Base-by-base conservation (phyloP, 139 green algal genomes). In the Coelastrella sp. region DNA sequence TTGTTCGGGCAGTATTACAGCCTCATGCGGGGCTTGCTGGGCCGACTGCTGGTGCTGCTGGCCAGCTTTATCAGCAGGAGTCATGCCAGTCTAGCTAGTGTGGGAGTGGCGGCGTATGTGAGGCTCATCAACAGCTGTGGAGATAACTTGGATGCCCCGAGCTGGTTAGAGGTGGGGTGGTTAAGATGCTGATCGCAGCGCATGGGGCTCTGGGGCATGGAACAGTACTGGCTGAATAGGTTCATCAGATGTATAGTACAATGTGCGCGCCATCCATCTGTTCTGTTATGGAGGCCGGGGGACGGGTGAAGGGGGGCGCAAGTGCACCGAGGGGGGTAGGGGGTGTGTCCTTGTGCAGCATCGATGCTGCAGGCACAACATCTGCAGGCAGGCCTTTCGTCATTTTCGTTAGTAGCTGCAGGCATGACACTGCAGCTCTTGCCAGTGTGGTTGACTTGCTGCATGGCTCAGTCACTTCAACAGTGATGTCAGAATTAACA, bases 1-100 rank as follows among this genome's bases (percentile, higher is more conserved):
- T 93, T 99, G 16, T 97, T 98, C 66, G 94, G 95, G 23, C 94
- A 97, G 92, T 99, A 98, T 92, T 98, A 98, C 77, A 73, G 91
- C 6, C 86, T 92, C 16, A 94, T 97, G 64, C 66, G 87, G 74
- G 83, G 91, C 17, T 90, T 98, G 87, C 92, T 99, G 87, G 83
- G 92, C 4, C 95, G 94, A 22, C 92, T 99, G 56, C 92, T 99
- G 58, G 90, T 95, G 47, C 93, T 98, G 90, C 93, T 98, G n/a
- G 23, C 83, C 19, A 93, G 94, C 57, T 98, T 99, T 91, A 96
- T 99, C 86, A 91, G 91, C 47, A 88, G 94, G 73, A 93, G 93
- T 32, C 97, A 99, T 90, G 93, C 97, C 91, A 96, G 92, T 73
- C 96, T 99, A 83, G 98, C 98, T 4, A 95, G 95, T 4, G 97